Evolutionary conservation across 306 rosid species (phyloP), one percentile per base, ranked within the genome.

Genomic region (Vachellia pachyceras): DNA sequence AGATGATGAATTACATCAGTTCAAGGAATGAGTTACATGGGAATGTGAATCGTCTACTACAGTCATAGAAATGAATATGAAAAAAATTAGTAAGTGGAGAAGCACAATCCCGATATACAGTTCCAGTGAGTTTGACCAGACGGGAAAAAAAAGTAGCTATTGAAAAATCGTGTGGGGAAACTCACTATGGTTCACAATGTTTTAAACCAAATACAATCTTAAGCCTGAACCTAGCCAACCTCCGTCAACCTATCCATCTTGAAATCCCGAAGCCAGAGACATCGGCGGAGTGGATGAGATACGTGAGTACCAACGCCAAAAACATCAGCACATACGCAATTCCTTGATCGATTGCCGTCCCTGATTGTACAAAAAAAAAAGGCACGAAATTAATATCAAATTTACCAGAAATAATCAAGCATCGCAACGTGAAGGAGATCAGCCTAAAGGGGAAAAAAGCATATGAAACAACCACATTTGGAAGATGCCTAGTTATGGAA

Each of bases 331-430:
- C 77, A 64, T 61, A 91, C 1, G 96, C 96, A 73, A 91, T 73
- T 52, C 93, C 93, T 80, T 89, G 96, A 80, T 89, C 96, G 60
- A 91, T 83, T 15, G 89, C 78, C 2, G 83, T 82, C 44, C 93
- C 93, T 89, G 88, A 57, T 0, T 18, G 9, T 12, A 10, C 70
- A 33, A 37, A 29, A 29, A 29, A 5, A 1, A 72, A 10, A 10
- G 18, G 18, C 33, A 46, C 46, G 40, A 6, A 50, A 6, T 25
- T 37, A 15, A 37, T 36, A 39, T 25, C 71, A 36, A 37, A 14
- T 35, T 35, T 18, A 6, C 22, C 36, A 64, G 20, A 14, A 64
- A 64, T 1, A 36, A 65, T 37, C 2, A 29, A 11, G 17, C 67
- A 60, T 12, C 18, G 40, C 39, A 12, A 60, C 37, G 23, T 25